Evolutionary conservation across 805 yeast genomes (phyloP).

Genomic region (Candida schatavii): DNA sequence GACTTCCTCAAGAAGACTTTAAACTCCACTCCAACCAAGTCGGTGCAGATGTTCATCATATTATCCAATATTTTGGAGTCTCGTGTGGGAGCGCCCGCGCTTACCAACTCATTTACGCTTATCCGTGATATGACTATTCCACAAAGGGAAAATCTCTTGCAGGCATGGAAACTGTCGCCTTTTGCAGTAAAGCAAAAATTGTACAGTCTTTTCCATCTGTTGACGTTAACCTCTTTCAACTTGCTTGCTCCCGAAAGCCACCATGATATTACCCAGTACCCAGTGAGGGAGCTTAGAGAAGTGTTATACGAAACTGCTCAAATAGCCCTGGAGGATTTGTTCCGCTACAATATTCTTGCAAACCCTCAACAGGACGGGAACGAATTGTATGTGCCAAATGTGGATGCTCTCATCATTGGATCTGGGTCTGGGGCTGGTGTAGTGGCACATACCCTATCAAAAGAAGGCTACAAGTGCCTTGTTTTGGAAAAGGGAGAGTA

Average conservation of each 20-base stretch:
- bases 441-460: conserved; percentile 44
- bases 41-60: conserved; percentile 22
- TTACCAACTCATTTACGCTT: conserved; percentile 33
- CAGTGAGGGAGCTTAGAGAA: conserved; percentile 30
- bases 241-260: conserved; percentile 31
- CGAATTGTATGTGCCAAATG: conserved; percentile 33
- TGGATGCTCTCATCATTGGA: conserved; percentile 49
- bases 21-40: conserved; percentile 12
- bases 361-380: conserved; percentile 25
- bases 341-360: conserved; percentile 26
- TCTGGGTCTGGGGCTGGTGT: conserved; percentile 57
- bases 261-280: conserved; percentile 36
- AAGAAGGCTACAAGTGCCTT: conserved; percentile 41
- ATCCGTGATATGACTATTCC: conserved; percentile 33
- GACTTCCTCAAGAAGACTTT: conserved; percentile 14
- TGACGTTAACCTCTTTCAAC: conserved; percentile 25
- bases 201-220: conserved; percentile 23
- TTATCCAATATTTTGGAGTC: conserved; percentile 26
- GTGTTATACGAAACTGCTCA: conserved; percentile 25
- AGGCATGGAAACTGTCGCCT: conserved; percentile 42
- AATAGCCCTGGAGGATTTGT: conserved; percentile 16
- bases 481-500: conserved; percentile 53
- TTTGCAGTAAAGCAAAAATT: conserved; percentile 33
- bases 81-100: conserved; percentile 27
- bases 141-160: conserved; percentile 32